Evolutionary conservation across 2,329 filamentous ascomycete species (phyloP).

Genomic region (Claviceps citrina): DNA sequence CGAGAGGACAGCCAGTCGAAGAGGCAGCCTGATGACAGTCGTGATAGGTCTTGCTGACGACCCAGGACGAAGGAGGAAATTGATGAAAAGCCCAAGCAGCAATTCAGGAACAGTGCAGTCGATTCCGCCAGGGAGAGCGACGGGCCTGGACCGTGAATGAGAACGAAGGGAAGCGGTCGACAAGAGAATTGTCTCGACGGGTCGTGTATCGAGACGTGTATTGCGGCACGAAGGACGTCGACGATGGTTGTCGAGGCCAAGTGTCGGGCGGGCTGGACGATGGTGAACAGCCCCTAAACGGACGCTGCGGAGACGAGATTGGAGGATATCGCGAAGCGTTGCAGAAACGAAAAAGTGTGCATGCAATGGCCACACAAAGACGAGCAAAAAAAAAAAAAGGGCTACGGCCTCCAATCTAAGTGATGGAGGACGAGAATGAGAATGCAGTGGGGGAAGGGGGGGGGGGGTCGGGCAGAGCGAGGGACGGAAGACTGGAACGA

Average conservation of each 20-base stretch:
- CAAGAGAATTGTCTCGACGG: background rate
- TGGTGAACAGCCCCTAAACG: background rate
- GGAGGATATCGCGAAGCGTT: background rate
- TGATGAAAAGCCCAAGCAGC: background rate
- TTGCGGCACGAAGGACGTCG: background rate
- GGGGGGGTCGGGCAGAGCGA: constrained; percentile 19
- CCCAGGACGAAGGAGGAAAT: background rate
- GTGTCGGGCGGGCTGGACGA: background rate
- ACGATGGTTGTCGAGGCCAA: background rate
- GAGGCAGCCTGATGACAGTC: background rate
- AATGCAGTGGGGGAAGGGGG: constrained; percentile 16
- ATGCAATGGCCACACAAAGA: constrained; percentile 1
- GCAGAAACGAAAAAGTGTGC: constrained; percentile 1
- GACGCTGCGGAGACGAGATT: background rate
- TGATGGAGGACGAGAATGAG: constrained; percentile 8
- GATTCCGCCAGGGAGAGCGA: constrained; percentile 12
- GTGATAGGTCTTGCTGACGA: background rate
- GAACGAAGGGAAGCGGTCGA: background rate
- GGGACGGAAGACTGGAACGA: constrained; percentile 24
- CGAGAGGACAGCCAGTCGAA: background rate
- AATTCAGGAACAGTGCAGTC: constrained; percentile 9
- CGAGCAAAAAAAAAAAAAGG: background rate
- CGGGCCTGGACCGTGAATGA: constrained; percentile 1
- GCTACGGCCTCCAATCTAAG: background rate
- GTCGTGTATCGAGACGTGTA: background rate